phyloP scores from a whole-genome alignment of 2,329 filamentous ascomycete genomes.

The Coniochaeta hoffmannii region DNA sequence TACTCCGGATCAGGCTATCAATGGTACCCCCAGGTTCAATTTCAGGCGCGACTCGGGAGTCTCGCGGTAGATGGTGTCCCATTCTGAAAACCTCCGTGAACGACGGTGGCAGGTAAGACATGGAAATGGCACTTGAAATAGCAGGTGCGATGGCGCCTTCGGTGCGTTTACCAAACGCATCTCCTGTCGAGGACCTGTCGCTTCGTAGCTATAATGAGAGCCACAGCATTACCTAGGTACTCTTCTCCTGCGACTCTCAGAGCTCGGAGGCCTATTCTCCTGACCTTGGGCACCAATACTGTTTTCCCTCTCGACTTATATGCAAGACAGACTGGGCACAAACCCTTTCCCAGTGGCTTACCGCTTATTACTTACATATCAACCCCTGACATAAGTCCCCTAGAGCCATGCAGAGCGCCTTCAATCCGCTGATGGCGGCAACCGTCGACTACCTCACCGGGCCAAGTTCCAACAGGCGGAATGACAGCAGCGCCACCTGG shows the following conservation, averaged over 20 bases:
- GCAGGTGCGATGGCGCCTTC: background rate
- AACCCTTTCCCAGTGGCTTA: background rate
- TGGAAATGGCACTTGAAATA: background rate
- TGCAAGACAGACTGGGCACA: background rate
- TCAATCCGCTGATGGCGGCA: slow-evolving; percentile 1
- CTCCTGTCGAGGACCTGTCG: background rate
- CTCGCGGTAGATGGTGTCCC: background rate
- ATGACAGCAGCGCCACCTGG: slow-evolving; percentile 46
- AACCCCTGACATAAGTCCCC: background rate
- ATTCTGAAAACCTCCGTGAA: background rate
- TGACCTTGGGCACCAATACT: background rate
- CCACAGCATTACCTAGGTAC: background rate
- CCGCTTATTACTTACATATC: background rate
- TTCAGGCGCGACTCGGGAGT: background rate
- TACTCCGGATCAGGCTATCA: background rate
- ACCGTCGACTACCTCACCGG: slow-evolving; percentile 13
- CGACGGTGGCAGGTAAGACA: background rate
- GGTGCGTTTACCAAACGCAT: background rate
- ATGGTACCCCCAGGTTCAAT: background rate
- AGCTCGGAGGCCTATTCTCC: background rate
- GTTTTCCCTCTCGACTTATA: background rate
- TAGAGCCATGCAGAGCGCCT: background rate
- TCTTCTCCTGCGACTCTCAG: background rate
- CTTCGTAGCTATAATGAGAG: background rate
- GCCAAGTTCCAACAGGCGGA: slow-evolving; percentile 8